phyloP scores from a whole-genome alignment of 2,329 filamentous ascomycete genomes.

The Aureobasidium melanogenum region DNA sequence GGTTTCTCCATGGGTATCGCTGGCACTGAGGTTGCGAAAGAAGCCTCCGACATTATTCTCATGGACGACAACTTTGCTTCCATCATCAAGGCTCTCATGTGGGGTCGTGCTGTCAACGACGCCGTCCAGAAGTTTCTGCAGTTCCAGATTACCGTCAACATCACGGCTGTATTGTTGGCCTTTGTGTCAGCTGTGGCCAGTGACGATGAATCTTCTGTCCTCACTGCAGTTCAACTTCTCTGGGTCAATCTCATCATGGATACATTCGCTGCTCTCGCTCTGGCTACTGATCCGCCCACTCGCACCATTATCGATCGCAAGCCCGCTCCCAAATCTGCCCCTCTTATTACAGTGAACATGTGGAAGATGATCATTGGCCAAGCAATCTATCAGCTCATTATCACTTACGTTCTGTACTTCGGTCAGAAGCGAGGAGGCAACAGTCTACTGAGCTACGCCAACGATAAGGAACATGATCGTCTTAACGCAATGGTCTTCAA shows the following conservation, averaged over 20 bases:
- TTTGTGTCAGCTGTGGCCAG: constrained; percentile 80
- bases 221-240: constrained; percentile 82
- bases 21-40: constrained; percentile 56
- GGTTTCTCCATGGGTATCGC: constrained; percentile 61
- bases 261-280: constrained; percentile 78
- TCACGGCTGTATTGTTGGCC: constrained; percentile 79
- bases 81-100: constrained; percentile 54
- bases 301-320: constrained; percentile 72
- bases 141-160: constrained; percentile 79
- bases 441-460: constrained; percentile 50
- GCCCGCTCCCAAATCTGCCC: constrained; percentile 64
- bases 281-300: constrained; percentile 84
- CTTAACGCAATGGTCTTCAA: constrained; percentile 87
- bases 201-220: constrained; percentile 58
- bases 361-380: constrained; percentile 99
- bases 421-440: constrained; percentile 39
- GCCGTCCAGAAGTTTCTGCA: constrained; percentile 50
- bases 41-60: constrained; percentile 52
- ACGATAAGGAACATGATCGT: constrained; percentile 37
- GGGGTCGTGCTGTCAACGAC: constrained; percentile 51
- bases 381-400: constrained; percentile 73
- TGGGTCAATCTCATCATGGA: constrained; percentile 99
- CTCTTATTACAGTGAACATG: constrained; percentile 82
- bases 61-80: constrained; percentile 57
- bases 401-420: constrained; percentile 77